A percentile compares a stretch with the other conserved stretches of the same genome.
phyloP scores from a whole-genome alignment of 805 yeast genomes.

The Cyberlindnera xylosilytica region DNA sequence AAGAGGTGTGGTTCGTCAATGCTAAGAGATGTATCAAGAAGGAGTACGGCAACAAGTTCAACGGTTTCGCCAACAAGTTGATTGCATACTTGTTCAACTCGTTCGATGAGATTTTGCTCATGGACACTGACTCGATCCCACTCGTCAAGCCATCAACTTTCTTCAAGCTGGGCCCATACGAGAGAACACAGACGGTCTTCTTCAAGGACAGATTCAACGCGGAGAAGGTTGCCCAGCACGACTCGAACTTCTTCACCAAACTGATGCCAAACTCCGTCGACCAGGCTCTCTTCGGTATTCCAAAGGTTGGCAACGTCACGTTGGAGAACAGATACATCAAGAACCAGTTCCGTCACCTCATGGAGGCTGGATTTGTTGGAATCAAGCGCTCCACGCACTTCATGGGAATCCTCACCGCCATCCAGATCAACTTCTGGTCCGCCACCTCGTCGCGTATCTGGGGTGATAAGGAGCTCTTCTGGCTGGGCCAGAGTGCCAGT shows the following conservation, averaged over 20 bases:
- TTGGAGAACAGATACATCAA: slow-evolving; percentile 37
- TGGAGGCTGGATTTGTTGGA: slow-evolving; percentile 38
- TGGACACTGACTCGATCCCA: slow-evolving; percentile 53
- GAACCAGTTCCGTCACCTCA: slow-evolving; percentile 26
- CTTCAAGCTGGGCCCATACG: slow-evolving; percentile 34
- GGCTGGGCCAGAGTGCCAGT: slow-evolving; percentile 58
- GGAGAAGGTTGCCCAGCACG: slow-evolving; percentile 21
- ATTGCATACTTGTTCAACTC: slow-evolving; percentile 56
- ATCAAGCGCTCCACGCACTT: slow-evolving; percentile 27
- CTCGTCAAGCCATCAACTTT: slow-evolving; percentile 37
- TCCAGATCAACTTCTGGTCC: slow-evolving; percentile 36
- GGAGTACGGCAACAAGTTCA: slow-evolving; percentile 31
- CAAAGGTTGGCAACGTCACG: slow-evolving; percentile 32
- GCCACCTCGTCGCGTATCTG: slow-evolving; percentile 51
- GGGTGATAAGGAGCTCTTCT: slow-evolving; percentile 79
- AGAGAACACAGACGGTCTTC: slow-evolving; percentile 31
- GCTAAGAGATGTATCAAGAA: slow-evolving; percentile 28
- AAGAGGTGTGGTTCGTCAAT: slow-evolving; percentile 41
- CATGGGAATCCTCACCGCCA: slow-evolving; percentile 20
- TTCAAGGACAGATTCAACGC: slow-evolving; percentile 41
- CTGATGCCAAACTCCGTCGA: slow-evolving; percentile 41
- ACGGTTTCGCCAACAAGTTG: slow-evolving; percentile 43
- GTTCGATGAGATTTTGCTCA: slow-evolving; percentile 49
- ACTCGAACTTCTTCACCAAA: slow-evolving; percentile 38
- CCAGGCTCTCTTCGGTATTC: slow-evolving; percentile 28